Conservation (phyloP, 768 basidiomycete species). For the Suillus discolor region DNA sequence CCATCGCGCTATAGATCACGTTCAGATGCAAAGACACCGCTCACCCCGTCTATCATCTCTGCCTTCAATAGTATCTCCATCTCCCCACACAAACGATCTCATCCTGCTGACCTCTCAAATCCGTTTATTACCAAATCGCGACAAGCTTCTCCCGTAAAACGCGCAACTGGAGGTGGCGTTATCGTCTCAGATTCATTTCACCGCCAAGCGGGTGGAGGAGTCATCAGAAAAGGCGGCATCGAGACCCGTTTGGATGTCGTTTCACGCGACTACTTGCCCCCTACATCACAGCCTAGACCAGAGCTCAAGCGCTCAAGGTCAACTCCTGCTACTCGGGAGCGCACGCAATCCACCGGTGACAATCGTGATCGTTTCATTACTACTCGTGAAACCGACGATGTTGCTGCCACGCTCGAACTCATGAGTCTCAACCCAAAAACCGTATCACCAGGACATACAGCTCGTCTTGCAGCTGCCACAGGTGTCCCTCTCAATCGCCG, state of each 20-base stretch:
- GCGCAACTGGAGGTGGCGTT: conserved; percentile 48
- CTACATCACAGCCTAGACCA: conserved; percentile 43
- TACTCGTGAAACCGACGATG: conserved; percentile 51
- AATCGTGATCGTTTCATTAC: conserved; percentile 76
- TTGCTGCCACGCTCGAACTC: conserved; percentile 67
- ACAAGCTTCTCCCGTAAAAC: conserved; percentile 67
- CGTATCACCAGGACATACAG: conserved; percentile 76
- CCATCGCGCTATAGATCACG: conserved; percentile 50
- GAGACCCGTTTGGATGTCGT: conserved; percentile 80
- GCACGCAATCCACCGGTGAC: conserved; percentile 34
- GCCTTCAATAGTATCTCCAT: conserved; percentile 41
- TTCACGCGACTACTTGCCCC: conserved; percentile 76
- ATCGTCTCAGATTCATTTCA: conserved; percentile 55
- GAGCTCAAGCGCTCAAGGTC: conserved; percentile 75
- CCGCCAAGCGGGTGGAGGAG: conserved; percentile 63
- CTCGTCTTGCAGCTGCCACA: conserved; percentile 73
- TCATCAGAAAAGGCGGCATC: conserved; percentile 76
- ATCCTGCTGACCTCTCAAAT: conserved; percentile 55
- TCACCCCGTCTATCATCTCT: conserved; percentile 46
- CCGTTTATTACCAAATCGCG: conserved; percentile 63
- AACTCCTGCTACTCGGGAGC: conserved; percentile 57
- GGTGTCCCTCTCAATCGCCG: conserved; percentile 79
- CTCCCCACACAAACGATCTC: conserved; percentile 33
- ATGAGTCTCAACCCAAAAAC: conserved; percentile 59
- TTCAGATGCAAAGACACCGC: conserved; percentile 51